Base-by-base conservation (phyloP, 1,284 basidiomycete species). In the Tranzscheliella williamsii region DNA sequence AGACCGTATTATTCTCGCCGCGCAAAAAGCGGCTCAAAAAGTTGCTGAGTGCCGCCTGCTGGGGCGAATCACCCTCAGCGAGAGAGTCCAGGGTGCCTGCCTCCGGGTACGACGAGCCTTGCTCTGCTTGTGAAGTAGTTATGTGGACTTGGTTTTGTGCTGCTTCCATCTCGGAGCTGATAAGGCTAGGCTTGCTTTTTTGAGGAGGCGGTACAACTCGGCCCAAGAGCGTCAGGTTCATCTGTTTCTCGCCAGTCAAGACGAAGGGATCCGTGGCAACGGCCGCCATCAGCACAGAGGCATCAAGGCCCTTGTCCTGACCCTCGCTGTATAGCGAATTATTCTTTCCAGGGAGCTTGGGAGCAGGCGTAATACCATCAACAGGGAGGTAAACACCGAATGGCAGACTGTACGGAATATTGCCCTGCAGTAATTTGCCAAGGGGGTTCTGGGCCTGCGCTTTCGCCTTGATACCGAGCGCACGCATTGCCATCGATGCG, bases 1-100 rank as follows among this genome's bases (percentile, higher is more conserved):
- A 63, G 36, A 73, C 63, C 9, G 69, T 69, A 38, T 72, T 73
- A 33, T 56, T 30, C 17, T 73, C 56, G 35, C 71, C 71, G 6
- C 71, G 67, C 17, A 73, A 53, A 57, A 73, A 73, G 24, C 55
- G 43, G 34, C 56, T 62, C 18, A 73, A 44, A 44, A 73, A 73
- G 55, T 62, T 63, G 51, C 66, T 64, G 5, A 73, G 61, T 15
- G 71, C 71, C 5, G 36, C 48, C 18, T 67, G 54, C 33, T 60
- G 53, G 11, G 69, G 66, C 22, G 62, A 49, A n/a, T 63, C 66
- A 16, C 33, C 40, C 7, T 29, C 21, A 15, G 27, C 35, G n/a
- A 43, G 27, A 27, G 17, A 17, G 11, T 29, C n/a, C 11, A 29
- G 11, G 18, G 11, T 20, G 12, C 13, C 9, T 15, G 8, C 18